Conservation (phyloP, 2,329 filamentous ascomycete genomes). For the Epichloe amarillans region DNA sequence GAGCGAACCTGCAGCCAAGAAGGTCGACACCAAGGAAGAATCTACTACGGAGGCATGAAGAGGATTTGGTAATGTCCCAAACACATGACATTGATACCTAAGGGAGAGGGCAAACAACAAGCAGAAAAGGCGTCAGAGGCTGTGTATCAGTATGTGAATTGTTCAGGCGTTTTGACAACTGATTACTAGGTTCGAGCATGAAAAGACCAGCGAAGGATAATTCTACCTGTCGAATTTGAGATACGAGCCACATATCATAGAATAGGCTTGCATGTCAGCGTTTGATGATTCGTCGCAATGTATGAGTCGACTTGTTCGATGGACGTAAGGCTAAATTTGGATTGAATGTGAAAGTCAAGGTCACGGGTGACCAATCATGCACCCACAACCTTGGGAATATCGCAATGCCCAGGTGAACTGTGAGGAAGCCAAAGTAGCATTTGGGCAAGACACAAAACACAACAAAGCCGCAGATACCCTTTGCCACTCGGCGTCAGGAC, state of each 20-base stretch:
- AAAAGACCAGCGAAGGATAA: background rate
- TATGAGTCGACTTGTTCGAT: conserved; percentile 22
- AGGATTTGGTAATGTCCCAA: background rate
- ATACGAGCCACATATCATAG: too few species aligned
- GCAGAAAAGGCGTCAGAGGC: background rate
- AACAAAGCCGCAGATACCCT: conserved; percentile 28
- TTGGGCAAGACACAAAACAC: too few species aligned
- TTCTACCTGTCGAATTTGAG: background rate
- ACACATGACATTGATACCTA: background rate
- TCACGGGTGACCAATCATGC: too few species aligned
- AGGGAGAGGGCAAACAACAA: background rate
- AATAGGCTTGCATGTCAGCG: background rate
- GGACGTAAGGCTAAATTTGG: too few species aligned
- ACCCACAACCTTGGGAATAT: too few species aligned
- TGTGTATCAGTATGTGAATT: background rate
- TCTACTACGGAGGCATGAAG: conserved; percentile 6
- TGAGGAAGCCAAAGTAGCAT: conserved; percentile 9
- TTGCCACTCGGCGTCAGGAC: conserved; percentile 48
- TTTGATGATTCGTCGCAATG: background rate
- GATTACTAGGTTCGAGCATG: background rate
- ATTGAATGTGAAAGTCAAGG: too few species aligned
- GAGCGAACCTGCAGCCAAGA: conserved; percentile 44
- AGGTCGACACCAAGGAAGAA: conserved; percentile 41
- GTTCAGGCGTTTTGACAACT: conserved; percentile 2
- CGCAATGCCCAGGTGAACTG: too few species aligned